A percentile compares a stretch with the other conserved stretches of the same genome.
These are phyloP conservation scores for Debaryomyces subglobosus DNA, from an alignment of 1,139 yeast species.

Conservation along the genomic window DNA sequence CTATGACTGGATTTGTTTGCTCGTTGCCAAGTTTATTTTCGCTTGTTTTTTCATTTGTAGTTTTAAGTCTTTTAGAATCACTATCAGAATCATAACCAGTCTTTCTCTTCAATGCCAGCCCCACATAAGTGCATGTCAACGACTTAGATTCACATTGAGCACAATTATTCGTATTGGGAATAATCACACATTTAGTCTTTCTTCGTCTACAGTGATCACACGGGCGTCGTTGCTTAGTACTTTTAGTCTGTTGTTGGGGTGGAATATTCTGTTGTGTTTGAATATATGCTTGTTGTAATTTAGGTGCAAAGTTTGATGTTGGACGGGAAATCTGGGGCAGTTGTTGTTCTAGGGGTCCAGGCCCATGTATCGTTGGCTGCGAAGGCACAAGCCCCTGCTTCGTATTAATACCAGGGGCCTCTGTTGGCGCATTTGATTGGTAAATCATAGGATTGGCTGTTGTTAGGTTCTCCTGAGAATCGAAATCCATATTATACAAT, in stretches of 20 bases:
- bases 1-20: background rate
- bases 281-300: conserved; percentile 12
- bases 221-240: conserved; percentile 44
- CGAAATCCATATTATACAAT: conserved; percentile 34
- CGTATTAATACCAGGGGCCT: background rate
- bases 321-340: conserved; percentile 7
- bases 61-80: conserved; percentile 17
- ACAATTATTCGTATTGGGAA: conserved; percentile 61
- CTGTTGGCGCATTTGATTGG: background rate
- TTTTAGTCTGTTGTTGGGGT: conserved; percentile 10
- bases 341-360: conserved; percentile 5
- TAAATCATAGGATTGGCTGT: conserved; percentile 5
- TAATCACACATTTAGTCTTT: conserved; percentile 64
- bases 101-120: conserved; percentile 36
- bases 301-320: background rate
- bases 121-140: conserved; percentile 59
- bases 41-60: background rate
- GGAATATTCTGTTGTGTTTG: conserved; percentile 12
- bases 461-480: conserved; percentile 9
- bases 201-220: conserved; percentile 74
- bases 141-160: conserved; percentile 71
- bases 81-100: conserved; percentile 25
- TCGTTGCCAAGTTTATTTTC: background rate
- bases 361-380: conserved; percentile 9
- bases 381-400: conserved; percentile 1